Conservation (phyloP, 2,329 filamentous ascomycete genomes). For the Aspergillus brasiliensis region DNA sequence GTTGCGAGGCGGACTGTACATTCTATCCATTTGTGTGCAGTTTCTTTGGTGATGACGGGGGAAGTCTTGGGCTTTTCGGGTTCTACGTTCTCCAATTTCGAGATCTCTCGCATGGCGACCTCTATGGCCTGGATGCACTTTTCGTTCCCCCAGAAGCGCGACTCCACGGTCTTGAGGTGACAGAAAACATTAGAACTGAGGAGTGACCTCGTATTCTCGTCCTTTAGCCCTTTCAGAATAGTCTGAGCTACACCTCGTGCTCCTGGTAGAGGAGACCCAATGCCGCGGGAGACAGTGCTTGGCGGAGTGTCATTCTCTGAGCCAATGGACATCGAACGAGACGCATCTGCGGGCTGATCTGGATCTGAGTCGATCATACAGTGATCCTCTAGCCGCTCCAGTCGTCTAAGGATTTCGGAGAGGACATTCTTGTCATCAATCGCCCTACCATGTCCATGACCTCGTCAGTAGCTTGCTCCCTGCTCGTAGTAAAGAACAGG, state of each 20-base stretch:
- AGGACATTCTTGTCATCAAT: slow-evolving; percentile 13
- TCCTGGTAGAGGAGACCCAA: neutral
- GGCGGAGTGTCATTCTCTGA: neutral
- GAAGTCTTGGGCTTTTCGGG: neutral
- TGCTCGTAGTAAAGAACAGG: neutral
- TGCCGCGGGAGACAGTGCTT: neutral
- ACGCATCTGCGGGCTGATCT: neutral
- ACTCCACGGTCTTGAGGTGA: slow-evolving; percentile 13
- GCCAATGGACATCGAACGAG: slow-evolving; percentile 2
- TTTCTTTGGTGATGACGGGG: slow-evolving; percentile 12
- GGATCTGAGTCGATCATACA: slow-evolving; percentile 5
- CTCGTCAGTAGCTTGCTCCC: neutral
- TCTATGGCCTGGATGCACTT: slow-evolving; percentile 11
- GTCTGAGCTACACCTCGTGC: neutral
- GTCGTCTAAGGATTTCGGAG: slow-evolving; percentile 12
- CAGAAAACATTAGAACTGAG: slow-evolving; percentile 17
- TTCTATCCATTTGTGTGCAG: slow-evolving; percentile 9
- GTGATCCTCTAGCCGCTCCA: slow-evolving; percentile 20
- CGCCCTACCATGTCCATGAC: neutral
- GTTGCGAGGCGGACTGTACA: neutral
- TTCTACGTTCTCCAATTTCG: neutral
- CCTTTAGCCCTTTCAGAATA: slow-evolving; percentile 5
- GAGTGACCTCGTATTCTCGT: neutral
- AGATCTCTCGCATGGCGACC: slow-evolving; percentile 16
- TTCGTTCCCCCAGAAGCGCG: slow-evolving; percentile 15